Conservation (phyloP, 1,284 basidiomycete genomes). For the Ustilago cynodontis region DNA sequence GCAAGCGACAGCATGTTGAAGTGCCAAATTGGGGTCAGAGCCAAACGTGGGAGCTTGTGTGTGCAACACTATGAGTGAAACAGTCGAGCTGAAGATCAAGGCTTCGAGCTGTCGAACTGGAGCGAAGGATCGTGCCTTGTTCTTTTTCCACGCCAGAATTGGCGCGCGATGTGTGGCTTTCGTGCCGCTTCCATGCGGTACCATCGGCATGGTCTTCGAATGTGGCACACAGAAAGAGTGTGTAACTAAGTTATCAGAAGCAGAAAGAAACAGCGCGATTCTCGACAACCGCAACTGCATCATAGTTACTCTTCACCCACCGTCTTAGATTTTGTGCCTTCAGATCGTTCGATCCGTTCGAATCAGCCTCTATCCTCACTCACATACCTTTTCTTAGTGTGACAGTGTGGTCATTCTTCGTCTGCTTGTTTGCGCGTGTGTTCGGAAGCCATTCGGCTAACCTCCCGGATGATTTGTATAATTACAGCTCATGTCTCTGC, state of each 20-base stretch:
- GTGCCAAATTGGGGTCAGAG: too few species aligned
- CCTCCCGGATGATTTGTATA: slow-evolving; percentile 4
- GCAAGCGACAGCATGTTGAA: too few species aligned
- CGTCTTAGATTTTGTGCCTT: background rate
- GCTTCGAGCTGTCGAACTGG: background rate
- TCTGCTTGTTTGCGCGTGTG: background rate
- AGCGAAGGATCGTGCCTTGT: background rate
- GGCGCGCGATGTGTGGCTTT: background rate
- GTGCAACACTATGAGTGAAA: too few species aligned
- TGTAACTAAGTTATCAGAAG: background rate
- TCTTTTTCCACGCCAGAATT: background rate
- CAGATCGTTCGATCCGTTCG: slow-evolving; percentile 3
- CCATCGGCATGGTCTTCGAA: background rate
- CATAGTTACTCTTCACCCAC: background rate
- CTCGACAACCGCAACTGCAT: slow-evolving; percentile 2
- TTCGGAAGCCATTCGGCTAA: slow-evolving; percentile 4
- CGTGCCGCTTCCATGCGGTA: background rate
- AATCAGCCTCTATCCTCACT: background rate
- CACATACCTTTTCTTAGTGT: too few species aligned
- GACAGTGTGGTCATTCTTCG: too few species aligned
- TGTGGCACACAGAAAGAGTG: background rate
- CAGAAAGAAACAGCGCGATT: background rate
- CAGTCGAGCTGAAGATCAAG: too few species aligned
- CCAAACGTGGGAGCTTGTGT: too few species aligned
- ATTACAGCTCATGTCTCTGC: background rate